Base-by-base conservation (phyloP, 805 yeast species). In the Middelhovenomyces tepae region DNA sequence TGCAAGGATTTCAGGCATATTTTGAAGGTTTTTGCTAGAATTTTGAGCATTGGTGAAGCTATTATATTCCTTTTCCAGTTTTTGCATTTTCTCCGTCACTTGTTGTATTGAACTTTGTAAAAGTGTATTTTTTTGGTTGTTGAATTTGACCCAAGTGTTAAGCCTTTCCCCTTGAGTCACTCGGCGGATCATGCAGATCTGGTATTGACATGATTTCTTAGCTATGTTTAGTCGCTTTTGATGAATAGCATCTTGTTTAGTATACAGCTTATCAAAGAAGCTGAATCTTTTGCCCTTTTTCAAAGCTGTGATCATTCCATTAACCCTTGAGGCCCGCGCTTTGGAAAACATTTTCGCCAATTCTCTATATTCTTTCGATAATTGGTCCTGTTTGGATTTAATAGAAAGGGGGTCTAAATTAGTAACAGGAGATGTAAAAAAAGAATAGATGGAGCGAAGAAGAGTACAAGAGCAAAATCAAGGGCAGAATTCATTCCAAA, bases 131-230 rank as follows among this genome's bases (percentile, higher is more conserved):
- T 44, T 45, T 15, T 39, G 44, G 22, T 50, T 44, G 39, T 39
- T 20, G 38, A 47, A 57, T 35, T 56, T 53, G 16, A 52, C 37
- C 59, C 58, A 52, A 7, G 45, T 40, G 28, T 44, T 38, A 11
- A 42, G 39, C 8, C 39, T 37, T 21, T 50, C 52, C 11, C 48
- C 50, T 7, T 24, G 23, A 7, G 53, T 33, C 6, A 37, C 43
- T 14, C 35, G 24, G 11, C 24, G 31, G 31, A 50, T 36, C 43
- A 41, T 36, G 3, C 31, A 19, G 11, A 34, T 18, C 31, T 49
- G 45, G 43, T 50, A 49, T 21, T 44, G 36, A 16, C 26, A 31
- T 16, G 37, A 35, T 11, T 29, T 37, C 22, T 32, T 29, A 23
- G 40, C 37, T 19, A 34, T 35, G 14, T 22, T 20, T 27, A 39